Base-by-base conservation (phyloP, 106 monocot species). In the Vanilla planifolia region DNA sequence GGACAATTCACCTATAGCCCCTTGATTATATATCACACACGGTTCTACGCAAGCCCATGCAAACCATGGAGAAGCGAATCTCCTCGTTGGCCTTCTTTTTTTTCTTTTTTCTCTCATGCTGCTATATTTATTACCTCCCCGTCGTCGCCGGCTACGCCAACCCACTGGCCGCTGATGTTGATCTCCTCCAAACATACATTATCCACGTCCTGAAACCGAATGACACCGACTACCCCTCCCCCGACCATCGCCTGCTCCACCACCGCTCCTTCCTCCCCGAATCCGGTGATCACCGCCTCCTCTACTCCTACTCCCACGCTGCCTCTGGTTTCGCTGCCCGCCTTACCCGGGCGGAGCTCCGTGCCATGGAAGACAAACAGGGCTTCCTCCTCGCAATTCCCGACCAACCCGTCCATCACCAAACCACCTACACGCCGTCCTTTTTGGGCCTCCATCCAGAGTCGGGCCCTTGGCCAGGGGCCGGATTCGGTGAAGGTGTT, bases 241-340 rank as follows among this genome's bases (percentile, higher is more conserved):
- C 32, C 6, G 46, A 59, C 20, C 48, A 66, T 21, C 25, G 40
- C 6, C 51, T 55, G 23, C 26, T 22, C 17, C 66, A 66, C 61
- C 59, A 77, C 61, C 47, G 29, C 28, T 66, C 77, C n/a, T 77
- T 77, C 46, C 55, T 77, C 16, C 71, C 62, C 28, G 63, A 45
- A 16, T 58, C 42, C 21, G 28, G 23, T 1, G 71, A 21, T 8
- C 28, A 45, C 2, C 21, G 56, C 21, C 13, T 79, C n/a, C 14
- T 79, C 16, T 65, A 73, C 43, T 67, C 73, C 3, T 79, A 73
- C 42, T 33, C n/a, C 13, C 27, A 59, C 5, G 72, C 41, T 22
- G 25, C 69, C 42, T 64, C 34, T 27, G 78, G 78, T 2, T 79
- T 79, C 21, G 55, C 73, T 3, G 78, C 64, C 1, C 45, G 48